These are phyloP conservation scores for Yamagishiella unicocca DNA, from an alignment of 139 green algal genomes.

Conservation along the genomic window DNA sequence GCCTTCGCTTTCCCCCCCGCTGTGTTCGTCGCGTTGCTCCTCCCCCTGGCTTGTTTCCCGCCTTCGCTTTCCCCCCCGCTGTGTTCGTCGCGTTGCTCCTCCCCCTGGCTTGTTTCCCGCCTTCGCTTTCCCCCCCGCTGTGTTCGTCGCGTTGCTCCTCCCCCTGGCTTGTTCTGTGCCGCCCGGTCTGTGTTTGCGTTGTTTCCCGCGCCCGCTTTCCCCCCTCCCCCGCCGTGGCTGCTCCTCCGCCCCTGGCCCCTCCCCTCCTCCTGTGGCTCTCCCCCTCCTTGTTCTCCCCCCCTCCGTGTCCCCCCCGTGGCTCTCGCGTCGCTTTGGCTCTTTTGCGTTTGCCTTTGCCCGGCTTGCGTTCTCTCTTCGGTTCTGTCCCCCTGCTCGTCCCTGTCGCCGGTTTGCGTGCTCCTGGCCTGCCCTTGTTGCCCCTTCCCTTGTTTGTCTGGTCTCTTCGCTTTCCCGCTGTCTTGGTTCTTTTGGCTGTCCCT, in stretches of 20 bases:
- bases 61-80: no score
- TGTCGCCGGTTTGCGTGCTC: conserved; percentile 74
- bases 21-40: neutral
- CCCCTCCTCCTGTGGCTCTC: neutral
- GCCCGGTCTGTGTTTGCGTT: no score
- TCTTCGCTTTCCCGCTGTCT: conserved; percentile 59
- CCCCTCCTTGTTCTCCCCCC: neutral
- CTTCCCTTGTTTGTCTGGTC: conserved; percentile 70
- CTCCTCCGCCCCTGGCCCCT: no score
- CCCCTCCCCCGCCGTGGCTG: no score
- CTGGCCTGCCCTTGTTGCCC: conserved; percentile 74
- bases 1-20: neutral
- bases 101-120: neutral
- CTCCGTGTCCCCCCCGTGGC: neutral
- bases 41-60: neutral
- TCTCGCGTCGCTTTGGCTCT: conserved; percentile 77
- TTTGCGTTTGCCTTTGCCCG: conserved; percentile 78
- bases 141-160: no score
- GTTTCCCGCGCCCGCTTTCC: no score
- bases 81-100: neutral
- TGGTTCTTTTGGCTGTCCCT: conserved; percentile 68
- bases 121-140: no score
- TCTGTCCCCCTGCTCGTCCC: conserved; percentile 78
- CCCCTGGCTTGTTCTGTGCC: no score
- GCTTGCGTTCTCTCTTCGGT: conserved; percentile 72